Evolutionary conservation across 2,329 filamentous ascomycete species (phyloP), one percentile per base, ranked within the genome.

Genomic region (Rhynchosporium secalis): DNA sequence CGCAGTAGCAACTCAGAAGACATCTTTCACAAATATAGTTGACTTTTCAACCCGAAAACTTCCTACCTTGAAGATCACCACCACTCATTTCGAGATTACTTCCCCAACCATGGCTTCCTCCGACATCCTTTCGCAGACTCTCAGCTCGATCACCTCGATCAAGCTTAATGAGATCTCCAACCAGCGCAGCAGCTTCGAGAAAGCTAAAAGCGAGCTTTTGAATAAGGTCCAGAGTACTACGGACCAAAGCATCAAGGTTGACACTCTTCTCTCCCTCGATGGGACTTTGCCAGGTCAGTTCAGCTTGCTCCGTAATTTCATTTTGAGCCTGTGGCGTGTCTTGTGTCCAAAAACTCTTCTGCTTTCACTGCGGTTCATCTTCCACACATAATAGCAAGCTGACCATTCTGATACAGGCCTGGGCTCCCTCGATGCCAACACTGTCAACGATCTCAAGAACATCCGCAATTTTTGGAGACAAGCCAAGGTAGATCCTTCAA

Each of bases 101-200:
- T 56, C 28, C 29, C 33, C 20, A 33, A 63, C 15, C 55, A 76
- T 76, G 74, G 74, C 74, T 54, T 76, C 74, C 52, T 69, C 71
- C 20, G 72, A 74, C 31, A 68, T 76, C 56, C 74, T 83, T 28
- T 81, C 82, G 10, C 77, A 82, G 58, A 83, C 81, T 15, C 78
- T 85, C 33, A 77, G 79, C 52, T 80, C 80, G 43, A 81, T 84
- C 69, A 85, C 81, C n/a, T 72, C 75, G 31, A 81, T 80, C 65
- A 86, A 86, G 68, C 79, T 86, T 62, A 74, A 76, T 15, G 81
- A 86, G 68, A 77, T 86, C 7, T 75, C 78, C 20, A 80, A 80
- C 62, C 79, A 83, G 64, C 80, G 79, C 43, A 71, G 72, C 0
- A 72, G 77, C 2, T 86, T 82, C 66, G 77, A 81, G 60, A 70